Conservation (phyloP, 192 early-diverging fungal species). For the Dimargaris cristalligena region DNA sequence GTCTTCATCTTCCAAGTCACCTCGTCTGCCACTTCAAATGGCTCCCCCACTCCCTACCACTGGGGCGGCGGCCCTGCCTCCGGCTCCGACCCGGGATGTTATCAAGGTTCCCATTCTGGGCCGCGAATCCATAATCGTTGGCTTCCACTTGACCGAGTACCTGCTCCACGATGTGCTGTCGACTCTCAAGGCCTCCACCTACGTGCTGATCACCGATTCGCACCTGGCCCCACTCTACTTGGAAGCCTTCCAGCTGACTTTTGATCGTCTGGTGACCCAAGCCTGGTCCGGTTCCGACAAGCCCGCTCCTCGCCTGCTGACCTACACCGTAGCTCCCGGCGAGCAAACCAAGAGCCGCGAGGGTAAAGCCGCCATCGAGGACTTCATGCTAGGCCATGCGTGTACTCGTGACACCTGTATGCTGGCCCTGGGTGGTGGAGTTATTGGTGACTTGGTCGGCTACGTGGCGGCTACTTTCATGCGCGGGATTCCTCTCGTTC, state of each 20-base stretch:
- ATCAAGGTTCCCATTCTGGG: slow-evolving; percentile 74
- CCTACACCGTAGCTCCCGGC: slow-evolving; percentile 68
- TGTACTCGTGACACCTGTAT: slow-evolving; percentile 89
- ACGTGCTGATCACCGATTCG: slow-evolving; percentile 73
- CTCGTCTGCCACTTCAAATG: no score
- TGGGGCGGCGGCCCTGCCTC: not conserved
- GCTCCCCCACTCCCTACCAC: no score
- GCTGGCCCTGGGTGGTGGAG: slow-evolving; percentile 89
- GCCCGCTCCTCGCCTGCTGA: slow-evolving; percentile 38
- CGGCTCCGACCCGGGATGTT: slow-evolving; percentile 22
- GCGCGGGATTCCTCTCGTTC: slow-evolving; percentile 86
- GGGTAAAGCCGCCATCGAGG: slow-evolving; percentile 75
- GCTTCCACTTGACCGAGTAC: slow-evolving; percentile 59
- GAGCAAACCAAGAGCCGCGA: slow-evolving; percentile 78
- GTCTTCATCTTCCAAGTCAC: no score
- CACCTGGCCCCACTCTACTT: slow-evolving; percentile 72
- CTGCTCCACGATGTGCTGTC: slow-evolving; percentile 55
- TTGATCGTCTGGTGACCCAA: slow-evolving; percentile 23
- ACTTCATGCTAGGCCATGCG: slow-evolving; percentile 66
- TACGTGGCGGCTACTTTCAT: slow-evolving; percentile 98
- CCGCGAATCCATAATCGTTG: slow-evolving; percentile 69
- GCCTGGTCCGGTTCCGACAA: slow-evolving; percentile 5
- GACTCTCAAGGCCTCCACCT: slow-evolving; percentile 59
- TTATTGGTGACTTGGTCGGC: slow-evolving; percentile 90
- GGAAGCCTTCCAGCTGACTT: slow-evolving; percentile 30